Evolutionary conservation across 129 eudicot species (phyloP).

Genomic region (Flaveria linearis): DNA sequence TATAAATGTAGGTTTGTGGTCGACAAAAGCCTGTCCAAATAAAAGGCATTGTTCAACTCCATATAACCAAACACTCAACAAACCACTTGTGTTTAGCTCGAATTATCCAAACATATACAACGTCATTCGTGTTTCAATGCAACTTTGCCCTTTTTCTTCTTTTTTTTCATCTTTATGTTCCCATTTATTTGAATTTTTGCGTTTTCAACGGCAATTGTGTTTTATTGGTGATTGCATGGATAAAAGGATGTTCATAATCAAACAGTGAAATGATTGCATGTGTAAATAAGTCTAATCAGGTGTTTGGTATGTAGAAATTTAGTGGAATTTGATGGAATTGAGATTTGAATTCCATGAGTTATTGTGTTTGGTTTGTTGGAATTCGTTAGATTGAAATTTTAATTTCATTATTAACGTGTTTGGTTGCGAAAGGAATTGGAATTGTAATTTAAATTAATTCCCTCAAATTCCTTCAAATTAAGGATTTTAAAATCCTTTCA

Average conservation of each 20-base stretch:
- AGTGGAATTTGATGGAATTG: too few species aligned
- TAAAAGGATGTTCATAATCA: not conserved
- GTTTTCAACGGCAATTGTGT: not conserved
- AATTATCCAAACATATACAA: conserved; percentile 26
- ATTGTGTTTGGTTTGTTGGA: too few species aligned
- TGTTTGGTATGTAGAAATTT: too few species aligned
- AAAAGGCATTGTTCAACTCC: conserved; percentile 24
- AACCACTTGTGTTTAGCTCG: conserved; percentile 19
- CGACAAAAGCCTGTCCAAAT: conserved; percentile 31
- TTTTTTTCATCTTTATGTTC: conserved; percentile 7
- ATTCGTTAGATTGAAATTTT: too few species aligned
- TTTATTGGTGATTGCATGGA: not conserved
- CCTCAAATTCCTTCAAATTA: too few species aligned
- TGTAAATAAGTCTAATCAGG: not conserved
- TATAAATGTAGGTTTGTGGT: conserved; percentile 30
- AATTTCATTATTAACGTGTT: too few species aligned
- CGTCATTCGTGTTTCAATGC: conserved; percentile 20
- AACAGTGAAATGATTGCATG: not conserved
- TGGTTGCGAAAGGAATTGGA: too few species aligned
- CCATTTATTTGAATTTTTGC: conserved; percentile 3
- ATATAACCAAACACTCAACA: conserved; percentile 26
- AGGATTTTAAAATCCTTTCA: too few species aligned
- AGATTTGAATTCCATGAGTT: too few species aligned
- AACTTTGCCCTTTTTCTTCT: conserved; percentile 15
- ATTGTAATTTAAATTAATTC: too few species aligned